Percentiles rank a stretch among this genome's conserved stretches.
These are phyloP conservation scores for Claviceps lovelessii DNA, from an alignment of 2,329 filamentous ascomycete species.

Conservation along the genomic window DNA sequence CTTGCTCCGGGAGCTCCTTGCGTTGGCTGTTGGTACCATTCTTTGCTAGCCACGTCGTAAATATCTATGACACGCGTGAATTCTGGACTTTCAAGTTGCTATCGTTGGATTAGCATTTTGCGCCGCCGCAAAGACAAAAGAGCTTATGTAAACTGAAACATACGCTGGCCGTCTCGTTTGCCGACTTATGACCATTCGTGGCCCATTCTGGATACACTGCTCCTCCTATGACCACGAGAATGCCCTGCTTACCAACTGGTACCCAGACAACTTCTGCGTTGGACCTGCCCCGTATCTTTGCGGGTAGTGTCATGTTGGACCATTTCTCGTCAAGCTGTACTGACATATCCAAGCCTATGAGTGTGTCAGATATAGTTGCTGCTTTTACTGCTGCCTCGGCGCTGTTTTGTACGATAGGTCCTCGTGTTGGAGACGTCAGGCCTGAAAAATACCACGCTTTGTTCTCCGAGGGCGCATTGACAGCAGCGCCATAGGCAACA, in stretches of 20 bases:
- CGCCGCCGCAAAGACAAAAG: not conserved
- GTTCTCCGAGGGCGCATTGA: constrained; percentile 54
- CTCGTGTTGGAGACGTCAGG: constrained; percentile 34
- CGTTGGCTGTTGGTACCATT: constrained; percentile 58
- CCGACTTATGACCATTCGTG: constrained; percentile 11
- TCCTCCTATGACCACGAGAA: constrained; percentile 64
- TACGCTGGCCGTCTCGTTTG: constrained; percentile 20
- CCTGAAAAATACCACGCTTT: constrained; percentile 60
- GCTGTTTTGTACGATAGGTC: constrained; percentile 29
- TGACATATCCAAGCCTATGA: constrained; percentile 49
- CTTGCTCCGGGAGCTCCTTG: constrained; percentile 42
- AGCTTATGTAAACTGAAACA: constrained; percentile 5
- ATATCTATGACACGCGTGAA: constrained; percentile 63
- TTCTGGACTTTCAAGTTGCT: constrained; percentile 50
- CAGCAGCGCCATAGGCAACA: constrained; percentile 48
- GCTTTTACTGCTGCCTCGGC: constrained; percentile 24
- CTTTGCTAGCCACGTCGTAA: constrained; percentile 56
- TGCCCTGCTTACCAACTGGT: constrained; percentile 60
- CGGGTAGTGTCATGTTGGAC: constrained; percentile 40
- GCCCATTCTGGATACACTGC: constrained; percentile 46
- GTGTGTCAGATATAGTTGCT: constrained; percentile 34
- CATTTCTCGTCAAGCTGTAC: constrained; percentile 36
- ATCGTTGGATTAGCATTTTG: constrained; percentile 3
- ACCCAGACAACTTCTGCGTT: constrained; percentile 59
- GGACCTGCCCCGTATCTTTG: constrained; percentile 37